Evolutionary conservation across 225 moss, liverwort and hornwort genomes (phyloP).

Genomic region (Bryoerythrophyllum caledonicum): DNA sequence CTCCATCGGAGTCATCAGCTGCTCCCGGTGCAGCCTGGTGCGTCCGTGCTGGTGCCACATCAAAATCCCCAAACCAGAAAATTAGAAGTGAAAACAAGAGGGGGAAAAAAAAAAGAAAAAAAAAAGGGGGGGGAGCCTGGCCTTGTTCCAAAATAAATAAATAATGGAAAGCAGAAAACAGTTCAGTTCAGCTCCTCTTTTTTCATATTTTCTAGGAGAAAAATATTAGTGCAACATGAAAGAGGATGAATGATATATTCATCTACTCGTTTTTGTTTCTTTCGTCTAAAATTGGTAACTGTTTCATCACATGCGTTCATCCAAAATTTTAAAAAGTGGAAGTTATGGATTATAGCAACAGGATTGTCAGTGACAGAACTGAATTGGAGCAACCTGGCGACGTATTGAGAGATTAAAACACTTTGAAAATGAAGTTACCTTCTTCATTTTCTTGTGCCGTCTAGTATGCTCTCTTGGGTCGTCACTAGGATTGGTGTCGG

Average conservation of each 20-base stretch:
- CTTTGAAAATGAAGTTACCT: too few relatives aligned
- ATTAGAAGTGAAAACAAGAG: background rate
- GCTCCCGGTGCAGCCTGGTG: constrained; percentile 66
- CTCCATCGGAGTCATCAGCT: constrained; percentile 70
- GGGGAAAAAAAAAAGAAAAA: background rate
- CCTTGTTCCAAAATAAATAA: background rate
- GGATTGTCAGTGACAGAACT: too few relatives aligned
- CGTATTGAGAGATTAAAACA: too few relatives aligned
- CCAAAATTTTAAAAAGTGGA: too few relatives aligned
- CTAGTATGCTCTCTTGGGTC: constrained; percentile 52
- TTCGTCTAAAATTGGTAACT: too few relatives aligned
- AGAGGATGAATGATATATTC: too few relatives aligned
- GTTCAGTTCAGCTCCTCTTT: background rate
- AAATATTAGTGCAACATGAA: too few relatives aligned
- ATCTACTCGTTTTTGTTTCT: too few relatives aligned
- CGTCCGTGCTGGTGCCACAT: constrained; percentile 50
- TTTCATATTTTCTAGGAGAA: too few relatives aligned
- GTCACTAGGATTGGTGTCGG: constrained; percentile 37
- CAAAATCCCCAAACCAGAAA: background rate
- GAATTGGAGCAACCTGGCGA: too few relatives aligned
- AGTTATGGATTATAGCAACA: too few relatives aligned
- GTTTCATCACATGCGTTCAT: too few relatives aligned
- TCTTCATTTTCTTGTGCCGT: constrained; percentile 61
- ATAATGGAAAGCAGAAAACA: background rate
- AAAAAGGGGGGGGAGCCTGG: background rate